Base-by-base conservation (phyloP, 441 rosid species). In the Jatropha podagrica region DNA sequence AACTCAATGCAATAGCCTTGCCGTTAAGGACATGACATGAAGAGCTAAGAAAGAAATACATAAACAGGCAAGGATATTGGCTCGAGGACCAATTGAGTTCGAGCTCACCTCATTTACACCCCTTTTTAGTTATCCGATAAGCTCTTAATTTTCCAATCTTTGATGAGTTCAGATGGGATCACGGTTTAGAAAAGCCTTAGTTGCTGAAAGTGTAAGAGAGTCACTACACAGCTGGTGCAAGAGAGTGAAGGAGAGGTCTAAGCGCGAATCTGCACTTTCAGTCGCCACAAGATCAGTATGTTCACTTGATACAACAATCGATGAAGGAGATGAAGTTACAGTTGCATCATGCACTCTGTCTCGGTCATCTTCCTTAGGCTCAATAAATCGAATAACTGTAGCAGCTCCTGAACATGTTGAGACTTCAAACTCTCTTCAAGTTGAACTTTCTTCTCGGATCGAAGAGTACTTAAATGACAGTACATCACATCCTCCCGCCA, bases 191-290 rank as follows among this genome's bases (percentile, higher is more conserved):
- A 95, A 93, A 81, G 89, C 97, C 18, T 76, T 93, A 74, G 96
- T 93, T 42, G 83, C 97, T 0, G 98, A 93, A 78, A 90, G 90
- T 18, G 98, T 95, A 13, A 84, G 99, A 77, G 96, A 91, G 44
- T 95, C 99, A 0, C 97, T 95, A 52, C 99, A 93, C 73, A 91
- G 97, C 71, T 95, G 99, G 98, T 88, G 98, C 60, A 95, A 91
- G 81, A 81, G 99, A 83, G 98, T 87, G 68, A 89, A 85, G 84
- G 88, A 83, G 71, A 91, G 82, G 77, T 90, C 98, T 2, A 92
- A 88, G 79, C 89, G 86, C 1, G 92, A 84, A 32, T 81, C 87
- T 6, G 26, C 77, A 26, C 86, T 52, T 75, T 91, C 91, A 1
- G 83, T 85, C 2, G 80, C 92, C 0, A 80, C 93, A 27, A 87